phyloP scores from a whole-genome alignment of 176 grass and related monocot species.

The Bromus sterilis region DNA sequence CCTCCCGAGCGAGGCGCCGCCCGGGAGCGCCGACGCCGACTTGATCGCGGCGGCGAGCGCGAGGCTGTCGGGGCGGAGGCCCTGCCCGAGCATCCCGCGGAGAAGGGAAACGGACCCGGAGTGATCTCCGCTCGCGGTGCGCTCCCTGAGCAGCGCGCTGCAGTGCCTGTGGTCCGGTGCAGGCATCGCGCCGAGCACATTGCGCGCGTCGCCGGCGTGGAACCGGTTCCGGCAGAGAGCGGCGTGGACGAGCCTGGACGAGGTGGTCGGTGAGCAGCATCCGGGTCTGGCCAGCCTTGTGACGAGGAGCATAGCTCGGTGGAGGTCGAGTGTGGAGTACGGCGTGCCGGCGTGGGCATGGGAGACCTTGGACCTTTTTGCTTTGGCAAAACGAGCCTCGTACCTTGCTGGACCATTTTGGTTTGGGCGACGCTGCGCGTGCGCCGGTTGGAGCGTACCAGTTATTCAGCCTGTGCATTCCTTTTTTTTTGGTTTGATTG shows the following conservation, averaged over 20 bases:
- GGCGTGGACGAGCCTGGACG: background rate
- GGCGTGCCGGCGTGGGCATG: background rate
- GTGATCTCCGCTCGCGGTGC: constrained; percentile 13
- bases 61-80: constrained; percentile 31
- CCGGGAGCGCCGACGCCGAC: constrained; percentile 18
- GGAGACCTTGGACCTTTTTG: background rate
- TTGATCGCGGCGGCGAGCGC: constrained; percentile 48
- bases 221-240: background rate
- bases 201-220: background rate
- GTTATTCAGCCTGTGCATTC: too few relatives aligned
- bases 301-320: background rate
- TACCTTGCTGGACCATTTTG: too few relatives aligned
- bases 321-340: background rate
- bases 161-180: constrained; percentile 14
- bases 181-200: constrained; percentile 35
- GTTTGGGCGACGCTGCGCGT: too few relatives aligned
- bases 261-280: background rate
- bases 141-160: constrained; percentile 19
- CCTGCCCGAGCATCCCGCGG: constrained; percentile 9
- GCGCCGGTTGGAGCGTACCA: too few relatives aligned
- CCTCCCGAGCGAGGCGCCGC: background rate
- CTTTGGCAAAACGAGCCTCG: too few relatives aligned
- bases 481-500: too few relatives aligned
- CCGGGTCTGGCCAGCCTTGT: background rate
- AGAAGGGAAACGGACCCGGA: background rate